These are phyloP conservation scores for Kwoniella botswanensis DNA, from an alignment of 768 basidiomycete genomes.

Conservation along the genomic window DNA sequence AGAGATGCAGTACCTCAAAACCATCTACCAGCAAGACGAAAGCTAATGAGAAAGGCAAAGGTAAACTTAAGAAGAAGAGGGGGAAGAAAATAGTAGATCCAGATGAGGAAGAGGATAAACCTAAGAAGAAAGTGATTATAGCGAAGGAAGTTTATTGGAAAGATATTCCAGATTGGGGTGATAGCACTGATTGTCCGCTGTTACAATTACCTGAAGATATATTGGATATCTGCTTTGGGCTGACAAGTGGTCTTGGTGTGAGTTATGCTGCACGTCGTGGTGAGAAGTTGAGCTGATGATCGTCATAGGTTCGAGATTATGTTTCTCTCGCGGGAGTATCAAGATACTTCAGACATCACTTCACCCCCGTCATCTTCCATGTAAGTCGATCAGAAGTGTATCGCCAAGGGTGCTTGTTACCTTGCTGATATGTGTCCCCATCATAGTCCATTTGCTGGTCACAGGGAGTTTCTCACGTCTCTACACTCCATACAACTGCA, in stretches of 20 bases:
- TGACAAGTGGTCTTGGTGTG: conserved; percentile 15
- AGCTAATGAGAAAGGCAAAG: conserved; percentile 10
- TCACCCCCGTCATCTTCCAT: conserved; percentile 29
- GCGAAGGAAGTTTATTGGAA: conserved; percentile 24
- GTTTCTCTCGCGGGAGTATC: conserved; percentile 35
- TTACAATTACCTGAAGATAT: conserved; percentile 27
- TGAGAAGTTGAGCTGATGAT: background rate
- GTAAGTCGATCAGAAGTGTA: conserved; percentile 19
- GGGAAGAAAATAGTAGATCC: background rate
- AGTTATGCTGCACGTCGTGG: background rate
- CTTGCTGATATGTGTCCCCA: background rate
- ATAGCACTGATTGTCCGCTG: conserved; percentile 25
- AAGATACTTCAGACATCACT: conserved; percentile 29
- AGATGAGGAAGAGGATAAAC: background rate
- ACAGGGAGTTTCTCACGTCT: background rate
- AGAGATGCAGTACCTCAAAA: background rate
- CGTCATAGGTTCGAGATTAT: conserved; percentile 28
- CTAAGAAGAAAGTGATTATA: conserved; percentile 12
- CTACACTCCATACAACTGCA: background rate
- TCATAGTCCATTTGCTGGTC: conserved; percentile 1
- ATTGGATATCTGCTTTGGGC: conserved; percentile 28
- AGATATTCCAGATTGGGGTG: conserved; percentile 38
- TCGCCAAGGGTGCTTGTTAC: too few relatives aligned
- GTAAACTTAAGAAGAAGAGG: conserved; percentile 12
- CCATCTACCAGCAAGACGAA: background rate